Conservation (phyloP, 2,329 filamentous ascomycete species). For the Pyricularia grisea region DNA sequence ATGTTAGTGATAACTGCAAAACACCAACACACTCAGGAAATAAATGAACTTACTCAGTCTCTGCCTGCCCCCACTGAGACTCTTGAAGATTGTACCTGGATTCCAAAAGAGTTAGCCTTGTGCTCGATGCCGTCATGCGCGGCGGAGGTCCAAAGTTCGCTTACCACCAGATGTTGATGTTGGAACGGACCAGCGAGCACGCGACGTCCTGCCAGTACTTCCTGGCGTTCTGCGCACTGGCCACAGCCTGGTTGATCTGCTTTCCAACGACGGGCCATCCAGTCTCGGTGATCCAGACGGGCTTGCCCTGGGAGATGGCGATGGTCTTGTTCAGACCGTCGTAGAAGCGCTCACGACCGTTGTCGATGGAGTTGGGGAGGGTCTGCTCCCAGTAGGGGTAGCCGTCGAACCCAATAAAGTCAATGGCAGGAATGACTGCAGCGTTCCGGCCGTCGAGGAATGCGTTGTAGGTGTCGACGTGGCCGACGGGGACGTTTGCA, state of each 20-base stretch:
- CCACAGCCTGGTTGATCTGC: slow-evolving; percentile 41
- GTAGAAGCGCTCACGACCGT: slow-evolving; percentile 44
- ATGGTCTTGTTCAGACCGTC: slow-evolving; percentile 31
- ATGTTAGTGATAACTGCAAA: neutral
- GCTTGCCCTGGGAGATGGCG: slow-evolving; percentile 24
- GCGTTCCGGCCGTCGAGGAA: slow-evolving; percentile 51
- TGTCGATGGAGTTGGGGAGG: slow-evolving; percentile 43
- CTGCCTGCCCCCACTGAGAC: slow-evolving; percentile 21
- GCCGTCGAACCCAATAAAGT: slow-evolving; percentile 55
- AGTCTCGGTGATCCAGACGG: slow-evolving; percentile 6
- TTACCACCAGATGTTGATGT: slow-evolving; percentile 26
- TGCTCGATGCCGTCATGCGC: neutral
- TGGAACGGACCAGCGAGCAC: slow-evolving; percentile 25
- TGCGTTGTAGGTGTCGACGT: slow-evolving; percentile 59
- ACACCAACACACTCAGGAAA: neutral
- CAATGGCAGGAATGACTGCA: slow-evolving; percentile 48
- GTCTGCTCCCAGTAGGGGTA: slow-evolving; percentile 56
- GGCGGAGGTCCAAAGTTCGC: slow-evolving; percentile 1
- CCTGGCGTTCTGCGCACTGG: slow-evolving; percentile 48
- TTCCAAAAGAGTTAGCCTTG: neutral
- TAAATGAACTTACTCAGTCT: slow-evolving; percentile 13
- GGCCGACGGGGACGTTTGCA: slow-evolving; percentile 43
- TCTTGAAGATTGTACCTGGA: slow-evolving; percentile 18
- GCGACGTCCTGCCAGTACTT: slow-evolving; percentile 53
- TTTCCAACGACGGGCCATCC: slow-evolving; percentile 49